A percentile compares a stretch with the other conserved stretches of the same genome.
Evolutionary conservation across 2,329 filamentous ascomycete genomes (phyloP).

Genomic region (Ophiostoma montium): DNA sequence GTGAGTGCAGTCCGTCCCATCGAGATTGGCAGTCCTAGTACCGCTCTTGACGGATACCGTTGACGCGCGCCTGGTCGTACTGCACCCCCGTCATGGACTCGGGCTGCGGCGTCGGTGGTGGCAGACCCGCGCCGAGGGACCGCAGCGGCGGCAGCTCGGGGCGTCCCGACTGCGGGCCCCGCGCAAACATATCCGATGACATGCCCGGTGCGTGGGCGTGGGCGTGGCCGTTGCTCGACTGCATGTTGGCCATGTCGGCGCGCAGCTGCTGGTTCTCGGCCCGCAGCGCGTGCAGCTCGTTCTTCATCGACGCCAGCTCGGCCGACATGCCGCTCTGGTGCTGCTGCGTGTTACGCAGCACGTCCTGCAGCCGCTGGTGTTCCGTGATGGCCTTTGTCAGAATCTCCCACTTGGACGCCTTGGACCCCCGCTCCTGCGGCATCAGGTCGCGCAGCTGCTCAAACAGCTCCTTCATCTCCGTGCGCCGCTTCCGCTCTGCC

Average conservation of each 20-base stretch:
- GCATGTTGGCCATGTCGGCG: slow-evolving; percentile 18
- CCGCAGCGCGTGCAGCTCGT: slow-evolving; percentile 32
- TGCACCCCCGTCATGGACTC: slow-evolving; percentile 55
- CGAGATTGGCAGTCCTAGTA: background rate
- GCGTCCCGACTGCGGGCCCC: slow-evolving; percentile 16
- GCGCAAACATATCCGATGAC: slow-evolving; percentile 17
- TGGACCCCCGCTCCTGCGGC: slow-evolving; percentile 67
- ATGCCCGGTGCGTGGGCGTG: slow-evolving; percentile 4
- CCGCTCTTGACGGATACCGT: slow-evolving; percentile 28
- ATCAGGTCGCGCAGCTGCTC: slow-evolving; percentile 66
- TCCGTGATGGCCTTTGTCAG: slow-evolving; percentile 60
- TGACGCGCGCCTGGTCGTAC: slow-evolving; percentile 37
- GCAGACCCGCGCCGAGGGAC: slow-evolving; percentile 30
- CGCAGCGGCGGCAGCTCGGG: slow-evolving; percentile 44
- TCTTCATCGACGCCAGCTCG: slow-evolving; percentile 35
- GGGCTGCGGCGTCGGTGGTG: slow-evolving; percentile 17
- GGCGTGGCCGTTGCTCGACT: slow-evolving; percentile 14
- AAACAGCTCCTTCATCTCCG: slow-evolving; percentile 81
- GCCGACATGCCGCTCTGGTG: slow-evolving; percentile 25
- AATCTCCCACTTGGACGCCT: slow-evolving; percentile 84
- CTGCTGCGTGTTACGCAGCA: slow-evolving; percentile 31
- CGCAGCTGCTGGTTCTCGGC: slow-evolving; percentile 36
- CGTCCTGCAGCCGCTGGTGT: slow-evolving; percentile 40
- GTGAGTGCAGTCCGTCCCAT: background rate
- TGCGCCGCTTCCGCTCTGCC: slow-evolving; percentile 68